phyloP scores from a whole-genome alignment of 768 basidiomycete species.

The Calocybe gangraenosa region DNA sequence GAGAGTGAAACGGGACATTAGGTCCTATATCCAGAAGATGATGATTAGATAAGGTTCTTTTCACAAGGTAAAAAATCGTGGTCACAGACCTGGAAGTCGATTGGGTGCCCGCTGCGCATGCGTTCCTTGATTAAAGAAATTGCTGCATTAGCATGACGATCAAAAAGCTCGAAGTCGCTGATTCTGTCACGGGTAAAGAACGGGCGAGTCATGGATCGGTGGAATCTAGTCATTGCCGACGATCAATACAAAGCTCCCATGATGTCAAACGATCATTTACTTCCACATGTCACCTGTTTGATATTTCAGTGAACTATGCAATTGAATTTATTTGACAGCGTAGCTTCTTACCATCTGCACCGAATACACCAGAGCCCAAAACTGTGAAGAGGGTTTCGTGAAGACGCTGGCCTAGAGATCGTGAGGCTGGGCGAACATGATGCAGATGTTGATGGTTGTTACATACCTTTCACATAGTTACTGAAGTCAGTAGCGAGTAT shows the following conservation, averaged over 20 bases:
- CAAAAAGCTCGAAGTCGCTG: conserved; percentile 58
- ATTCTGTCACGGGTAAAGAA: conserved; percentile 59
- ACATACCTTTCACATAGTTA: conserved; percentile 54
- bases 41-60: not conserved
- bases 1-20: conserved; percentile 59
- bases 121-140: conserved; percentile 45
- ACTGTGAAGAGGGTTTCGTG: conserved; percentile 39
- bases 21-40: conserved; percentile 33
- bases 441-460: not conserved
- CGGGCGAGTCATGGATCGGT: conserved; percentile 61
- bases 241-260: not conserved
- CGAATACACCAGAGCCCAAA: conserved; percentile 65
- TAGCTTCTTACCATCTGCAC: conserved; percentile 49
- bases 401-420: conserved; percentile 35
- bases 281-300: conserved; percentile 33
- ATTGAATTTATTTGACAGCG: not conserved
- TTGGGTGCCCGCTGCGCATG: conserved; percentile 42
- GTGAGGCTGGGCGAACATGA: not conserved
- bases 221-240: conserved; percentile 42
- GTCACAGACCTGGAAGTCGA: conserved; percentile 52
- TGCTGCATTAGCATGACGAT: conserved; percentile 44
- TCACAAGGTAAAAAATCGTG: conserved; percentile 1
- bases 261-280: conserved; percentile 15
- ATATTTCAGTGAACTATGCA: not conserved
- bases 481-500: conserved; percentile 55